Base-by-base conservation (phyloP, 371 early-diverging fungal genomes). In the Encephalitozoon romaleae region DNA sequence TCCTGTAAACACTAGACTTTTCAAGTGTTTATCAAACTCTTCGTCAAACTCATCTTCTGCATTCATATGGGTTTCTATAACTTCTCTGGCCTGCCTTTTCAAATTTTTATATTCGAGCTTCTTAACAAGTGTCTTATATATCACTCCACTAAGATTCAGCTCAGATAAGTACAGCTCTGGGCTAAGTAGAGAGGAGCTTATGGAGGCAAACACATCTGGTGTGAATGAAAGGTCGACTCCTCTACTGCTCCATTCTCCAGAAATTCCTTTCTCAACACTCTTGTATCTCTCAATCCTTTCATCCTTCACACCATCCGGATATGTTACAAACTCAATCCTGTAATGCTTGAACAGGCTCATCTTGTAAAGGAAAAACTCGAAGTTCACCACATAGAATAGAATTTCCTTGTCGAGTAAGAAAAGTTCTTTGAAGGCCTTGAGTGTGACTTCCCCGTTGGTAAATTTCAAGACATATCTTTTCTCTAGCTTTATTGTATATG, bases 341-440 rank as follows among this genome's bases (percentile, higher is more conserved):
- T 15, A 32, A 21, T 59, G 34, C 59, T 59, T 59, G 38, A 59
- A 59, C 59, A 59, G 2, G 4, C 59, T 30, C 59, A 59, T 59
- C 38, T 59, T 59, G 59, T 34, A 59, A 15, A 59, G n/a, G 15
- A 59, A 59, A 59, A 59, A 59, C 59, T 59, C 59, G 21, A 59
- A 59, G 21, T 59, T 59, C 1, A n/a, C 59, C 8, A 59, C 59
- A 59, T 59, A 59, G 18, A 59, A 59, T 28, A 59, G 15, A 3
- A 59, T 15, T 21, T 59, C 34, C 18, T 34, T 59, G 4, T n/a
- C 34, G 18, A 59, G 30, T 21, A 34, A n/a, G 21, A 59, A 32
- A 15, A 59, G 59, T 34, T 59, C 38, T 15, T 59, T 59, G 59
- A 59, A 59, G 30, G 59, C 59, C 30, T 21, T 34, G 18, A 59